phyloP scores from a whole-genome alignment of 2,329 filamentous ascomycete genomes.

The Aspergillus aculeatinus region DNA sequence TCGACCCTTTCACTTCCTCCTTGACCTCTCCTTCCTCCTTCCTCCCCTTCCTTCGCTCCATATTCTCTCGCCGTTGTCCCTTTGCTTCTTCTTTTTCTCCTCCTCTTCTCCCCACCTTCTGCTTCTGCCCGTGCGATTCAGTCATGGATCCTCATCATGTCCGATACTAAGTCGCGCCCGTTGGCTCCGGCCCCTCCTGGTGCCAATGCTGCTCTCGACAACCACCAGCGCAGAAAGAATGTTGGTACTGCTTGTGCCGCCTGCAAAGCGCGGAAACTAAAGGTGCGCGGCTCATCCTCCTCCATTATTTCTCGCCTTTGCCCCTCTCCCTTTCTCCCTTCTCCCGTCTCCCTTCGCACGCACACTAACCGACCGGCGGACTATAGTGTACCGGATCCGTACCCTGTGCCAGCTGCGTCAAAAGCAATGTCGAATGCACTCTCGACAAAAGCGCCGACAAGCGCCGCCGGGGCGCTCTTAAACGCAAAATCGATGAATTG shows the following conservation, averaged over 20 bases:
- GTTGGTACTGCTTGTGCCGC: conserved; percentile 25
- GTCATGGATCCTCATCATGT: conserved; percentile 17
- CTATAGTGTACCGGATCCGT: conserved; percentile 23
- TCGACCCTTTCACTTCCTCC: not conserved
- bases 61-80: not conserved
- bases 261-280: conserved; percentile 29
- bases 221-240: conserved; percentile 22
- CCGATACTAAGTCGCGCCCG: conserved; percentile 18
- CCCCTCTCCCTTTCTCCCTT: not conserved
- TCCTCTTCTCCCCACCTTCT: not conserved
- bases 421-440: conserved; percentile 23
- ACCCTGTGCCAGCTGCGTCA: conserved; percentile 26
- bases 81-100: no score
- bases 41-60: not conserved
- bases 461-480: conserved; percentile 25
- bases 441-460: conserved; percentile 24
- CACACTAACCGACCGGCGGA: not conserved
- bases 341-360: not conserved
- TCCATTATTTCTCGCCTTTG: not conserved
- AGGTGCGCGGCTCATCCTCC: conserved; percentile 15
- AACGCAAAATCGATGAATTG: conserved; percentile 26
- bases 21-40: not conserved
- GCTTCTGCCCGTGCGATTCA: not conserved
- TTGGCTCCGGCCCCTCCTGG: conserved; percentile 18
- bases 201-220: conserved; percentile 12